Evolutionary conservation across 2,329 filamentous ascomycete genomes (phyloP).

Genomic region (Aspergillus sp.): DNA sequence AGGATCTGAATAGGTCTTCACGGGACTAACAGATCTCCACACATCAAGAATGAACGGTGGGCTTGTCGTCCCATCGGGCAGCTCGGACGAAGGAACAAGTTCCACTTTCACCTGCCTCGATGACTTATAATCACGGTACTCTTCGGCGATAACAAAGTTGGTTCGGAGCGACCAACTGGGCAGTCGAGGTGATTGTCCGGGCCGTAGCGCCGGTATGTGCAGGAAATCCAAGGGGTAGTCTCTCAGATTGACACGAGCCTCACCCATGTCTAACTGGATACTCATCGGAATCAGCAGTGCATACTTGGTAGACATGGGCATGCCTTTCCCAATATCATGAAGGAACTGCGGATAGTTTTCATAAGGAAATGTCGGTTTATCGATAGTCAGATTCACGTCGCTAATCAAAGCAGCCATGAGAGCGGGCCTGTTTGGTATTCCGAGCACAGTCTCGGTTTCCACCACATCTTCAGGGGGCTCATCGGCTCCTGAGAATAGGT

Average conservation of each 20-base stretch:
- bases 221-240: constrained; percentile 92
- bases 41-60: constrained; percentile 81
- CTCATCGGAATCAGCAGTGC: constrained; percentile 86
- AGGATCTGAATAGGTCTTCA: constrained; percentile 96
- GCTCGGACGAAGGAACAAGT: constrained; percentile 70
- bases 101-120: constrained; percentile 78
- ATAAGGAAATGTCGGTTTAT: constrained; percentile 90
- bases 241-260: constrained; percentile 79
- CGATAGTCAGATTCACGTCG: constrained; percentile 80
- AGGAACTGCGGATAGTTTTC: constrained; percentile 80
- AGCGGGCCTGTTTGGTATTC: constrained; percentile 79
- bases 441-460: constrained; percentile 80
- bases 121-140: constrained; percentile 78
- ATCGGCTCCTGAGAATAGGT: constrained; percentile 78
- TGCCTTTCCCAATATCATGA: constrained; percentile 89
- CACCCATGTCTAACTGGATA: constrained; percentile 84
- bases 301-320: constrained; percentile 89
- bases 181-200: constrained; percentile 74
- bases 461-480: constrained; percentile 77
- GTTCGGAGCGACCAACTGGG: constrained; percentile 82
- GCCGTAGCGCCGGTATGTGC: constrained; percentile 80
- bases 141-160: constrained; percentile 94
- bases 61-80: constrained; percentile 54
- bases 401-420: constrained; percentile 78
- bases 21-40: constrained; percentile 83